Evolutionary conservation across 2,329 filamentous ascomycete genomes (phyloP).

Genomic region (Microdochium bolleyi): DNA sequence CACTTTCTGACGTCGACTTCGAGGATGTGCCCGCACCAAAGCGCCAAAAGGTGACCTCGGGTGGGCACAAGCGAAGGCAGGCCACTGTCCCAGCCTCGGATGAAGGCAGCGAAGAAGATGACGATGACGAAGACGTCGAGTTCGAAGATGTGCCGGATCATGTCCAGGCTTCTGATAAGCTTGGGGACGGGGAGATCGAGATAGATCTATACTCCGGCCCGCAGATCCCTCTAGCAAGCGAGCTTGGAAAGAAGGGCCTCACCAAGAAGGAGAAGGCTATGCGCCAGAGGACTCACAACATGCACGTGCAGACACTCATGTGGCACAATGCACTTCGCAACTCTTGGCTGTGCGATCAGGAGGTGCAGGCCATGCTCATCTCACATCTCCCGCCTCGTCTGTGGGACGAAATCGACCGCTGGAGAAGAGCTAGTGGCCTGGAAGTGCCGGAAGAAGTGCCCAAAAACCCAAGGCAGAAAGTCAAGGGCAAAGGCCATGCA

Average conservation of each 20-base stretch:
- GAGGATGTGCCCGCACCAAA: slow-evolving; percentile 36
- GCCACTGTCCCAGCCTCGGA: slow-evolving; percentile 24
- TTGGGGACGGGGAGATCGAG: slow-evolving; percentile 60
- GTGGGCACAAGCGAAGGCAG: slow-evolving; percentile 6
- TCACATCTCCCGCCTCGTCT: slow-evolving; percentile 62
- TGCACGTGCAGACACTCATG: slow-evolving; percentile 81
- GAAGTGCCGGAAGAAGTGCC: slow-evolving; percentile 28
- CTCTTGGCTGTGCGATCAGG: slow-evolving; percentile 70
- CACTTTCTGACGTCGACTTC: slow-evolving; percentile 50
- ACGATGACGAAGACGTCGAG: slow-evolving; percentile 55
- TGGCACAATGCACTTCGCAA: slow-evolving; percentile 88
- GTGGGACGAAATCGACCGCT: slow-evolving; percentile 66
- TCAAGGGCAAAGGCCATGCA: slow-evolving; percentile 29
- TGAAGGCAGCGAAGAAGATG: slow-evolving; percentile 39
- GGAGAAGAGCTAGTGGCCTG: slow-evolving; percentile 61
- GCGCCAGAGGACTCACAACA: slow-evolving; percentile 70
- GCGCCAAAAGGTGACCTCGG: slow-evolving; percentile 26
- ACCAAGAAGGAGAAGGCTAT: slow-evolving; percentile 78
- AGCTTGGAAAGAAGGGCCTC: slow-evolving; percentile 70
- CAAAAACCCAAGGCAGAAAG: slow-evolving; percentile 17
- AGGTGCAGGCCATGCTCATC: slow-evolving; percentile 68
- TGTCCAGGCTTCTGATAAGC: slow-evolving; percentile 32
- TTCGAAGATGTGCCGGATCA: slow-evolving; percentile 49
- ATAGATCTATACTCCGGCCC: slow-evolving; percentile 58
- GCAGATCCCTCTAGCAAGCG: slow-evolving; percentile 52